Evolutionary conservation across 306 rosid species (phyloP), one percentile per base, ranked within the genome.

Genomic region (Vigna trinervia): DNA sequence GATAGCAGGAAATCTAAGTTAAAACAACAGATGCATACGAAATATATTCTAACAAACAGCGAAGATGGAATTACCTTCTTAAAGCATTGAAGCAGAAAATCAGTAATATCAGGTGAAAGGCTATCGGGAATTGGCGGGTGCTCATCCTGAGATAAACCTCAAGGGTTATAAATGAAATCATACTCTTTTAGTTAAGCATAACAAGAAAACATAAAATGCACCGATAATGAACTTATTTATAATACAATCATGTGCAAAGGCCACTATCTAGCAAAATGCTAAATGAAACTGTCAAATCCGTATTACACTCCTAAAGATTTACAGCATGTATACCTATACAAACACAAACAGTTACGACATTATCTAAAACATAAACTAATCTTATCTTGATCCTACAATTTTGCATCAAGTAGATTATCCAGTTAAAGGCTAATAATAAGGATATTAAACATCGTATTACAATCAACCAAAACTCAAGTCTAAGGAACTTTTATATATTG

Each of bases 121-220:
- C 97, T 86, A 83, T 95, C 98, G 23, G 99, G 99, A 79, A 95
- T 92, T 63, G 99, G 99, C 80, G 99, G 98, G 76, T 84, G 96
- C 70, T 92, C 92, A 62, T 95, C 99, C 99, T 95, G 92, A 75
- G 78, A 86, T 54, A 80, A 70, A 83, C 80, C 39, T 48, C 56
- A 47, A 73, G 67, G 67, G 81, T 73, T 66, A 69, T 47, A 74
- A 32, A 51, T 56, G 46, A 61, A 50, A 60, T 69, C 58, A 75
- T 41, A 41, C 28, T 60, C 54, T 20, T 23, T 57, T 52, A 26
- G 28, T 23, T 62, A 68, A 78, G 73, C 36, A 73, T 72, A 78
- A 69, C 79, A 54, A 48, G 43, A 73, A 65, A 70, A 65, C 45
- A 2, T 54, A 53, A 69, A 80, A 41, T 80, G 60, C 58, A 69